phyloP scores from a whole-genome alignment of 441 rosid genomes.

The Brassica balearica region DNA sequence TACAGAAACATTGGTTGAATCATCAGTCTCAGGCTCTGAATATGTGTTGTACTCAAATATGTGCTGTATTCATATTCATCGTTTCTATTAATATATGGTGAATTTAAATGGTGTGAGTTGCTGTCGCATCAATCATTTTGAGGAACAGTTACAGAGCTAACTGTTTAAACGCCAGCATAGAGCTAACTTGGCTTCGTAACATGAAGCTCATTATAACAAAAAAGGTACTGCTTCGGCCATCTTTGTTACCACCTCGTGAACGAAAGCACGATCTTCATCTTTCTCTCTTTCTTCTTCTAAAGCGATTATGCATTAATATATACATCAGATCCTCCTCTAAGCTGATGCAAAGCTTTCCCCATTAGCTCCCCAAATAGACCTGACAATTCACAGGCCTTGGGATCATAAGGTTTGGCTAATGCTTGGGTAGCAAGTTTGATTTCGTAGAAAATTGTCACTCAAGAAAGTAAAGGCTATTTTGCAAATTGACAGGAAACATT shows the following conservation, averaged over 20 bases:
- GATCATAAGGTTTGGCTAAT: background rate
- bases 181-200: background rate
- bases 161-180: background rate
- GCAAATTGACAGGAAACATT: background rate
- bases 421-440: background rate
- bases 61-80: background rate
- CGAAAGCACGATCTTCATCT: too few species aligned
- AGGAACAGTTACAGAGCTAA: conserved; percentile 15
- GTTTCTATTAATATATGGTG: background rate
- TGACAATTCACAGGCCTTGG: background rate
- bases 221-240: too few species aligned
- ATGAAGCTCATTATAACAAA: background rate
- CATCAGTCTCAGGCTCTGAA: conserved; percentile 19
- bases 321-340: too few species aligned
- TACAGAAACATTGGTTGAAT: conserved; percentile 24
- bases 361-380: background rate
- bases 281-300: too few species aligned
- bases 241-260: too few species aligned
- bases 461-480: background rate
- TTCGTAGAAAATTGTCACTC: background rate
- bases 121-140: conserved; percentile 22
- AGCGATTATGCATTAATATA: too few species aligned
- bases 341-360: background rate
- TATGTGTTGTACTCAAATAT: conserved; percentile 11
- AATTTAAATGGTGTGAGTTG: too few species aligned